Evolutionary conservation across 192 early-diverging fungal species (phyloP), one percentile per base, ranked within the genome.

Genomic region (Dissophora globulifera): DNA sequence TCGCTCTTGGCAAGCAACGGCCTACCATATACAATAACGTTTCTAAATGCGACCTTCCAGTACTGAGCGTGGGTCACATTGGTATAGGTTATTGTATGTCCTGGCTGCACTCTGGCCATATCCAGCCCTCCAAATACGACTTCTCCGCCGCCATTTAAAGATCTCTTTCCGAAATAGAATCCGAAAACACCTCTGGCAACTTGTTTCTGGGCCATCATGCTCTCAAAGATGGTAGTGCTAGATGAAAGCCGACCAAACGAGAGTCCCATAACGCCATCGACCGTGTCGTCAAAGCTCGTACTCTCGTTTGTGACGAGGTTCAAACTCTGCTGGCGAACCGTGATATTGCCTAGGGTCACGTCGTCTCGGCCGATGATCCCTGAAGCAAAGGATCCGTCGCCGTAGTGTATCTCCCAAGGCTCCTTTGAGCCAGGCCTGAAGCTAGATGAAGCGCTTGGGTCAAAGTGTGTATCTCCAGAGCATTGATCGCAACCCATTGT

Each of bases 241-340:
- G 60, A 60, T 25, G 81, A 66, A 9, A 85, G 66, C 0, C 43
- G 43, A 11, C 88, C 81, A 80, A 87, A 89, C 10, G 85, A 82
- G 7, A 92, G 82, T 19, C 90, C 90, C n/a, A 90, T 66, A 27
- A 92, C 75, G 1, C 90, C 88, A 32, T 90, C 88, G 22, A 88
- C 82, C 2, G 78, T 80, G 38, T 88, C 90, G 17, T 78, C 69
- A 66, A 89, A 90, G 8, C 69, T 67, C 6, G 60, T 53, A 6
- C 85, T 86, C 41, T 87, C 86, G 22, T 67, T 82, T 41, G 80
- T 86, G 19, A 89, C 82, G 9, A 92, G 53, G 15, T 61, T 30
- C 29, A 54, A 10, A 17, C 30, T 31, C 33, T 48, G 58, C 1
- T 27, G 26, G 2, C 22, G 7, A 20, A 31, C 41, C 1, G 15